Base-by-base conservation (phyloP, 768 basidiomycete genomes). In the Tylopilus intermedius region DNA sequence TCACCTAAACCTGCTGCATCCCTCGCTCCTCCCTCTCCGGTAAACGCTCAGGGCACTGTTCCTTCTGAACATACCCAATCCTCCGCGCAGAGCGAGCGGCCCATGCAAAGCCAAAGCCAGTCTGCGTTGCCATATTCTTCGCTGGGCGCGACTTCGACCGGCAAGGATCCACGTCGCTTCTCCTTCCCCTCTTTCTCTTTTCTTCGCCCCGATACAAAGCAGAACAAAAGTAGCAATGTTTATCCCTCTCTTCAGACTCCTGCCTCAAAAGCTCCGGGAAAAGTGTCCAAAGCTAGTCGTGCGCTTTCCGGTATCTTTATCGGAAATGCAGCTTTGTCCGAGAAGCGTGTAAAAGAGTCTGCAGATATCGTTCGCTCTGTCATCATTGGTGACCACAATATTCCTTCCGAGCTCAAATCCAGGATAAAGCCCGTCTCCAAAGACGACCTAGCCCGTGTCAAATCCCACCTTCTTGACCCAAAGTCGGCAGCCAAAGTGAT, bases 401-500 rank as follows among this genome's bases (percentile, higher is more conserved):
- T 58, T 50, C 53, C 55, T 22, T 57, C 60, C 3, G 51, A 67
- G 4, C 59, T 71, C 18, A 72, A 76, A 24, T 55, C 57, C 51
- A 73, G 77, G 51, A 69, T 75, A 9, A 70, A 72, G 46, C 57
- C 71, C 5, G 56, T 72, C 10, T 77, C 80, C 32, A 77, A 72
- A 54, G 74, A 79, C 10, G 79, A 83, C 55, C 54, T 90, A 22
- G 76, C 71, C 58, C 84, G 82, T 59, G 74, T 88, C 61, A 90
- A 88, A 66, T 71, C 81, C 2, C 78, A 83, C 65, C 80, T 92
- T 26, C 71, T 80, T 56, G 64, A 84, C 41, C 81, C 85, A 18
- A 84, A 85, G 65, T 72, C 77, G 13, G 89, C 88, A 21, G 81
- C 81, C 64, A 82, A 78, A 61, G 73, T 92, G 53, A 88, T 91